phyloP scores from a whole-genome alignment of 2,329 filamentous ascomycete species.

The Pyrenochaeta sp. region DNA sequence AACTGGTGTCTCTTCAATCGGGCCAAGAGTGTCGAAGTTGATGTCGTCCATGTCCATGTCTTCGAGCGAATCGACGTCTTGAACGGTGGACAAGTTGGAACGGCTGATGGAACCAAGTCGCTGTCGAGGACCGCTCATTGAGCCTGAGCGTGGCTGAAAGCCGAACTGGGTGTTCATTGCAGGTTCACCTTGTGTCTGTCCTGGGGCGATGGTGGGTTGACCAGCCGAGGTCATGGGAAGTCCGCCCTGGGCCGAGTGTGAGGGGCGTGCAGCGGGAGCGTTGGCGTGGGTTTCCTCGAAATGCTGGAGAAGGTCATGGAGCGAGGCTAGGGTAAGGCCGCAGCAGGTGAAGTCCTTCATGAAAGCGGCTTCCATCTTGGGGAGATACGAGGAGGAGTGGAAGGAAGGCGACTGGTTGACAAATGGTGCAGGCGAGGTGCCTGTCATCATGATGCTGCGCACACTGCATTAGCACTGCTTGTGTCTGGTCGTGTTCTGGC shows the following conservation, averaged over 20 bases:
- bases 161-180: constrained; percentile 47
- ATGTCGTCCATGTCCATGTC: constrained; percentile 99
- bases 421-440: constrained; percentile 88
- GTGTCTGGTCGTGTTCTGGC: constrained; percentile 1
- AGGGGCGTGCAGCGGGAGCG: constrained; percentile 61
- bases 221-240: constrained; percentile 40
- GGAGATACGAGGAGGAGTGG: constrained; percentile 94
- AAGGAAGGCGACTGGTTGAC: constrained; percentile 87
- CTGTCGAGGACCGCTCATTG: constrained; percentile 45
- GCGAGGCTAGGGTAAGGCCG: constrained; percentile 83
- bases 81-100: constrained; percentile 51
- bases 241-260: constrained; percentile 57
- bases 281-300: constrained; percentile 95
- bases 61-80: constrained; percentile 81
- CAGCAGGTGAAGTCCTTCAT: constrained; percentile 98
- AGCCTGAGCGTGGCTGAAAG: constrained; percentile 51
- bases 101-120: constrained; percentile 51
- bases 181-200: constrained; percentile 53
- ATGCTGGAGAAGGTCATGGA: constrained; percentile 94
- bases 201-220: constrained; percentile 45
- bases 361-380: constrained; percentile 95
- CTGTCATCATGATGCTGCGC: constrained; percentile 87
- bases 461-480: constrained; percentile 28
- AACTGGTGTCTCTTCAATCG: constrained; percentile 74
- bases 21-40: constrained; percentile 78